These are phyloP conservation scores for Madurella mycetomatis DNA, from an alignment of 2,329 filamentous ascomycete genomes.

Conservation along the genomic window DNA sequence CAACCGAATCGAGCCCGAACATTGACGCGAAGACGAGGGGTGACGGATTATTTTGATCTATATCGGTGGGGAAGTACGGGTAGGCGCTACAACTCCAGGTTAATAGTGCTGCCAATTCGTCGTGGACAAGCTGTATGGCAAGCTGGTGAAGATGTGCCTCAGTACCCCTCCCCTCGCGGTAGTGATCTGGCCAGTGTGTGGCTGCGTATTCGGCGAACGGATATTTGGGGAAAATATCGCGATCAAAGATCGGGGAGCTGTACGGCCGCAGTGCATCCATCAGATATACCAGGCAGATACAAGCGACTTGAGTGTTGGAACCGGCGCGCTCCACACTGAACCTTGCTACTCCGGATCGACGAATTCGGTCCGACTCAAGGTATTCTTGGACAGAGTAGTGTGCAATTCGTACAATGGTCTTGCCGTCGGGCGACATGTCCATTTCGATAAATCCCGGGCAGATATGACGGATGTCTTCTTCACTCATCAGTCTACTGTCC, in stretches of 20 bases:
- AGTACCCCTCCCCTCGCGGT: neutral
- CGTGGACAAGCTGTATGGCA: neutral
- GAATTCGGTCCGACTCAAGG: conserved; percentile 14
- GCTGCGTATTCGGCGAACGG: neutral
- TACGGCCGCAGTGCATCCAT: neutral
- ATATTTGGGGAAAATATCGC: too few relatives aligned
- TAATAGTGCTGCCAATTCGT: neutral
- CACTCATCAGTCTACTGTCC: conserved; percentile 8
- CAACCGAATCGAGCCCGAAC: neutral
- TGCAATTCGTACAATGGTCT: conserved; percentile 12
- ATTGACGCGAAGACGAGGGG: neutral
- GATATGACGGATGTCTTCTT: conserved; percentile 13
- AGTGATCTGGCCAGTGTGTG: neutral
- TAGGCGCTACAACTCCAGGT: neutral
- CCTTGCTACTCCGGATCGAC: neutral
- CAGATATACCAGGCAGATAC: conserved; percentile 16
- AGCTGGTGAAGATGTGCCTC: neutral
- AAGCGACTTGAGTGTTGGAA: conserved; percentile 14
- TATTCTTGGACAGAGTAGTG: conserved; percentile 19
- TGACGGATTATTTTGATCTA: neutral
- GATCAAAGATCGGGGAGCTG: neutral
- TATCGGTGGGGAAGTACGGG: neutral
- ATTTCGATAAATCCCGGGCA: conserved; percentile 18
- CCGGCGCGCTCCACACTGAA: conserved; percentile 6
- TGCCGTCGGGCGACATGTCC: neutral